Percentiles rank a stretch among this genome's conserved stretches.
phyloP scores from a whole-genome alignment of 495 filamentous ascomycete genomes.

The Trichocladium antarcticum region DNA sequence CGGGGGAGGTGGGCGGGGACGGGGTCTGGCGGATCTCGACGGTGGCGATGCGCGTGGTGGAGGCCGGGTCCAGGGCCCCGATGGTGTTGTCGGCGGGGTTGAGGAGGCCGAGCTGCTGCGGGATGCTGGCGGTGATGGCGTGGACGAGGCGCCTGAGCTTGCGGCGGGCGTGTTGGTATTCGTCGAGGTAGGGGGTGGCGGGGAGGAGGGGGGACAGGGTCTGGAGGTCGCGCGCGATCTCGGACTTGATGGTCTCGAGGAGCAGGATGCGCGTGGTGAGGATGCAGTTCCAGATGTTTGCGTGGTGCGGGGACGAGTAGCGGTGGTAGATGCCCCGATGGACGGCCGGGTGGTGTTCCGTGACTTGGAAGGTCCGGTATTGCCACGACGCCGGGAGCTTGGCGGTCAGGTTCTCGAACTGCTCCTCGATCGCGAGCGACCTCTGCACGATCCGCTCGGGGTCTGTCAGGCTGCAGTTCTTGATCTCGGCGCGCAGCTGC shows the following conservation, averaged over 20 bases:
- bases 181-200: constrained; percentile 15
- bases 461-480: constrained; percentile 27
- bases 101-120: constrained; percentile 34
- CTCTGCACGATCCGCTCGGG: constrained; percentile 35
- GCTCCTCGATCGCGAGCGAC: constrained; percentile 41
- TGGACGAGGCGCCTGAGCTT: constrained; percentile 28
- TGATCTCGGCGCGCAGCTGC: constrained; percentile 36
- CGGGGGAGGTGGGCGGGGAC: constrained; percentile 21
- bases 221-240: constrained; percentile 20
- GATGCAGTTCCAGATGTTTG: constrained; percentile 47
- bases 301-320: constrained; percentile 43
- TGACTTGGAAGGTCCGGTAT: constrained; percentile 25
- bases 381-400: constrained; percentile 31
- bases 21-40: constrained; percentile 26
- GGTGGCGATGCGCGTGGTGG: constrained; percentile 23
- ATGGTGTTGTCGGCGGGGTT: constrained; percentile 20
- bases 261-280: constrained; percentile 47
- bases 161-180: constrained; percentile 20
- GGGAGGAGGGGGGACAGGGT: constrained; percentile 4
- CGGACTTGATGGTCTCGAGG: constrained; percentile 40
- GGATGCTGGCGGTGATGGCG: constrained; percentile 39
- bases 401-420: constrained; percentile 37
- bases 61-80: constrained; percentile 5
- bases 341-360: constrained; percentile 29
- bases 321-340: constrained; percentile 44